Conservation (phyloP, 331 rosid species). For the Arachis monticola region DNA sequence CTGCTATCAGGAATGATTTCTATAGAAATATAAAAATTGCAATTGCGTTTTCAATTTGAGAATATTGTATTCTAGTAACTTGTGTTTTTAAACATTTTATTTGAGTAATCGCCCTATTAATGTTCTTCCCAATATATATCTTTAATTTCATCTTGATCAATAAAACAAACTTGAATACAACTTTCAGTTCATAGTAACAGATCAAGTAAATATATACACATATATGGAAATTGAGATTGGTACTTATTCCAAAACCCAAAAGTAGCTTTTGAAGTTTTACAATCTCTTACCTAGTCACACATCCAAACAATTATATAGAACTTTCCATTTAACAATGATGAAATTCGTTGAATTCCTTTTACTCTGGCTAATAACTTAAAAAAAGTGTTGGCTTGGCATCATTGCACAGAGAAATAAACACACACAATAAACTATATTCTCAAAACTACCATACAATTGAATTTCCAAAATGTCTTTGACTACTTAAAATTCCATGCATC, state of each 20-base stretch:
- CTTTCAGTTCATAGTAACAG: conserved; percentile 13
- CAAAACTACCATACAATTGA: not conserved
- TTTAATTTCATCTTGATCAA: not conserved
- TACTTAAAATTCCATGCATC: not conserved
- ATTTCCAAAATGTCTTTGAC: conserved; percentile 28
- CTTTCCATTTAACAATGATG: conserved; percentile 50
- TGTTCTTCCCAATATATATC: no score
- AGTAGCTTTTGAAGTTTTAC: conserved; percentile 39
- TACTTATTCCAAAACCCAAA: conserved; percentile 38
- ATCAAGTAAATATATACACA: not conserved
- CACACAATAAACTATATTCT: conserved; percentile 16
- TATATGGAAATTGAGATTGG: conserved; percentile 16
- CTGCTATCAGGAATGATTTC: no score
- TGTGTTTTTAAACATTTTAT: no score
- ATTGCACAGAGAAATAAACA: conserved; percentile 19
- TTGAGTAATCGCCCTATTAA: no score
- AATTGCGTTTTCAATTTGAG: no score
- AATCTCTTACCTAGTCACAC: conserved; percentile 45
- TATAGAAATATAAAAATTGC: no score
- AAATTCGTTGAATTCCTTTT: conserved; percentile 42
- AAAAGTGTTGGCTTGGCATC: conserved; percentile 28
- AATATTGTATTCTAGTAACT: no score
- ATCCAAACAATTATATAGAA: conserved; percentile 26
- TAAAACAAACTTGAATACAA: conserved; percentile 21
- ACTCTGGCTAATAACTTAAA: not conserved